Base-by-base conservation (phyloP, 2,329 filamentous ascomycete genomes). In the Nakataea oryzae region DNA sequence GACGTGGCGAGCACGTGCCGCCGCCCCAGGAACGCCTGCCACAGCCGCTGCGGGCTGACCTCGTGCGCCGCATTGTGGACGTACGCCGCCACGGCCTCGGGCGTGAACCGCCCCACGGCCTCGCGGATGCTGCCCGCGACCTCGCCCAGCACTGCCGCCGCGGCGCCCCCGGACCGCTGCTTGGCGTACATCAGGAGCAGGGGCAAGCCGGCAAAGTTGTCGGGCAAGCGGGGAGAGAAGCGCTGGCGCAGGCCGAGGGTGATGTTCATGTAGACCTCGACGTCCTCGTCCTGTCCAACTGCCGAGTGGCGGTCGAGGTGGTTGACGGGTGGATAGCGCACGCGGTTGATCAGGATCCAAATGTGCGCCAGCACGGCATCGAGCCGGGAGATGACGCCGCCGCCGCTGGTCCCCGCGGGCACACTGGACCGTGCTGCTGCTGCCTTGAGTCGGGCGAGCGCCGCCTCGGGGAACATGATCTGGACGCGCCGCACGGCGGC, bases 291-390 rank as follows among this genome's bases (percentile, higher is more conserved):
- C 61, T 55, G 2, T 67, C 57, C 4, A 67, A 62, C 1, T 69
- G 67, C 6, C 66, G 64, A n/a, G 27, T 24, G 17, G 2, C n/a
- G 28, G 11, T 13, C 24, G 54, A 17, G 12, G 2, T 1, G 24
- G 24, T n/a, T 32, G 13, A 29, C 24, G 21, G 17, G 12, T 21
- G 24, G 34, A n/a, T 59, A 28, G 1, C 78, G 73, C 0, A 79
- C 76, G 8, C 73, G 74, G 62, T 74, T 78, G 62, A 82, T 75
- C 0, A 72, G 66, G 1, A 71, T 70, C 77, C 77, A 81, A 21
- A 81, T 63, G 62, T 81, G 77, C 0, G 78, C 78, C 5, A 81
- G 66, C 1, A 79, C 65, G 0, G 76, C 74, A 57, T 81, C 79
- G 14, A 77, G 75, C 47, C 76, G 73, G 8, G 76, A 79, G 21